Evolutionary conservation across 2,329 filamentous ascomycete genomes (phyloP), one percentile per base, ranked within the genome.

Genomic region (Monilinia laxa): DNA sequence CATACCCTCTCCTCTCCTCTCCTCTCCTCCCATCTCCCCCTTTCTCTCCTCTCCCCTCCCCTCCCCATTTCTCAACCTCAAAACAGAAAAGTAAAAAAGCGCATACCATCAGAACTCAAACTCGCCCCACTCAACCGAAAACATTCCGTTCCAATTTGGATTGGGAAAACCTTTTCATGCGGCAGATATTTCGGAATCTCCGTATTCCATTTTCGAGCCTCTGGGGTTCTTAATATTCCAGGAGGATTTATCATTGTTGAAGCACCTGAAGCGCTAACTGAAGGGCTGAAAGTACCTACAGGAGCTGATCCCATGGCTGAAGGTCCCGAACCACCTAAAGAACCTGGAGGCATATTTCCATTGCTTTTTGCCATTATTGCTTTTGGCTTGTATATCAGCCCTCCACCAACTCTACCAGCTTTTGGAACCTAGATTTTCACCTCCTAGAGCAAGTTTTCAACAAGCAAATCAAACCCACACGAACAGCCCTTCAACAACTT

Each of bases 71-170:
- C 40, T 9, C 11, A 42, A 4, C 6, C 14, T 9, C 49, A n/a
- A 38, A 12, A 9, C 35, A 47, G 6, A 14, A 40, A 42, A 56
- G 62, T 47, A 23, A 25, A 51, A 31, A n/a, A 35, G 51, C 63
- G 80, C 85, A 81, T 78, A 90, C 88, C 87, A 85, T 91, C 88
- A 70, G 87, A 90, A 65, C 86, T 87, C 67, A 91, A 86, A 59
- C 87, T 90, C 16, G 88, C 88, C 42, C 88, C 88, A 12, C 87
- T 90, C 57, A 90, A 78, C 68, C 85, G 81, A 76, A 90, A 91
- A n/a, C 90, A 76, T 73, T 88, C 84, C 4, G 85, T 87, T 4
- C 88, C 88, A 68, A 90, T 87, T 75, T 90, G 88, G 66, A 90
- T 89, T 0, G 88, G 84, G 73, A 90, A 91, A 4, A 90, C 77